Evolutionary conservation across 1,284 basidiomycete species (phyloP), one percentile per base, ranked within the genome.

Genomic region (Cryptococcus neoformans): DNA sequence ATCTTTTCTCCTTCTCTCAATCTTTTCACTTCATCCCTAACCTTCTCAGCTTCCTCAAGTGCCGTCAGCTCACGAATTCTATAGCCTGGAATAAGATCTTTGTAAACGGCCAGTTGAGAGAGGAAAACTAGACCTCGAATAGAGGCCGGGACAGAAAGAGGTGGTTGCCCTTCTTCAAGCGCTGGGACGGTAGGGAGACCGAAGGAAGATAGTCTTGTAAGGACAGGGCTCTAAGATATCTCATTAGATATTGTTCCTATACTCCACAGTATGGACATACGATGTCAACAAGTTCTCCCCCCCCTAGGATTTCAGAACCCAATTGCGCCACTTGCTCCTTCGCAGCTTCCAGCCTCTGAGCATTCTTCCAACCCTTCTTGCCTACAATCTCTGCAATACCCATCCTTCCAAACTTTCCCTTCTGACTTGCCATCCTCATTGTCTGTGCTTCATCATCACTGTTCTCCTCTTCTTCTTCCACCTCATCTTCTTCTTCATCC

Each of bases 1-100:
- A 93, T 89, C 75, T 98, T 92, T 75, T 99, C 96, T 83, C 89
- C 99, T 72, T 99, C 96, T 65, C 96, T 84, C 62, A 91, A 87
- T 36, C 87, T 83, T 16, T 88, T 84, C 3, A 99, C 92, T 78
- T 93, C 87, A 77, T 99, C 95, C 72, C 91, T 87, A 56, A 98
- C 93, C 75, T 94, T 95, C 74, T 96, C 93, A 4, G 86, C 80
- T 75, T 90, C 90, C 78, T 99, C 96, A 61, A 85, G 84, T 41
- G 93, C 95, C 2, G 91, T 92, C 38, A 99, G 81, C 12, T 87
- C 79, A 53, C 96, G 89, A 72, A 99, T 97, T 37, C 82, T 76
- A 64, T 83, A 84, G 6, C 80, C 80, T 35, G 96, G 96, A 48
- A 98, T 86, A 60, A 99, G 85, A 74, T 99, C 96, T 70, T 92